These are phyloP conservation scores for Calonectria honghensis DNA, from an alignment of 2,329 filamentous ascomycete species.

Conservation along the genomic window DNA sequence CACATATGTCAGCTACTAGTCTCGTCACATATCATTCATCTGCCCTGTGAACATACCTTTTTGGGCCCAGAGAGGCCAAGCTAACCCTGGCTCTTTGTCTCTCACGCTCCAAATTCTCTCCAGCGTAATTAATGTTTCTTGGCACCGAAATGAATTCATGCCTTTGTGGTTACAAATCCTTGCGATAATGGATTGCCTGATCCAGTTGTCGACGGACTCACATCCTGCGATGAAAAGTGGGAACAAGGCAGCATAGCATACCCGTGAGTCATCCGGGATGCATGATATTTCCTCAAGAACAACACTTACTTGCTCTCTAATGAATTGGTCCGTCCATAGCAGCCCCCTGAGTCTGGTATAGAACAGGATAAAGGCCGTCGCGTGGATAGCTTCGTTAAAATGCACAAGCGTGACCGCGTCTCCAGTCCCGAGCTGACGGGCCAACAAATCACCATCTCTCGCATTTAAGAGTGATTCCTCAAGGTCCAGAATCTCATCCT, in stretches of 20 bases:
- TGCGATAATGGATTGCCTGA: not conserved
- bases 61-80: not conserved
- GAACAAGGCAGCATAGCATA: not conserved
- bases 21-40: not conserved
- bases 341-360: not conserved
- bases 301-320: not conserved
- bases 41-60: not conserved
- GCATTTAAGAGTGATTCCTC: not conserved
- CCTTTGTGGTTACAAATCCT: not conserved
- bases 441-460: not conserved
- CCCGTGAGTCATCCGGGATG: not conserved
- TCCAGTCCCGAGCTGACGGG: not conserved
- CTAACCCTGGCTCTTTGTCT: not conserved
- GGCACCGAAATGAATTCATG: conserved; percentile 1
- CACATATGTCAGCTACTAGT: not conserved
- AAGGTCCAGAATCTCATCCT: not conserved
- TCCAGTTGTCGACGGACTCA: not conserved
- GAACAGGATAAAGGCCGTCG: not conserved
- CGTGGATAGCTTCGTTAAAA: conserved; percentile 1
- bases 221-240: conserved; percentile 8
- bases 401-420: not conserved
- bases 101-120: conserved; percentile 4
- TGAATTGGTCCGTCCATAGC: not conserved
- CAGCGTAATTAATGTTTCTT: not conserved
- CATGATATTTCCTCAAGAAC: not conserved